phyloP scores from a whole-genome alignment of 2,329 filamentous ascomycete genomes.

The Fusarium sp. region DNA sequence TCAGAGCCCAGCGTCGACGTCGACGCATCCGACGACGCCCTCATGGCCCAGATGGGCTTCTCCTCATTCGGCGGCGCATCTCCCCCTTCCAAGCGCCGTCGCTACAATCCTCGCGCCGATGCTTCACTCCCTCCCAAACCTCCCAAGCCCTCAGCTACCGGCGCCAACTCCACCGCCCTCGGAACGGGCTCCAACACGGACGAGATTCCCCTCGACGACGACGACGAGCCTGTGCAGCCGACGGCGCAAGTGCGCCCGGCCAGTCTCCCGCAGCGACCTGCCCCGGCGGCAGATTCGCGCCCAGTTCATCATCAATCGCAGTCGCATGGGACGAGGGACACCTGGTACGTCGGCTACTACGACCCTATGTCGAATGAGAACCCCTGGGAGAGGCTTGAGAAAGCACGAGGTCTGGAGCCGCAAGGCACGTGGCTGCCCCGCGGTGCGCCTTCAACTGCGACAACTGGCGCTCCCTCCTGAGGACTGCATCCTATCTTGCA shows the following conservation, averaged over 20 bases:
- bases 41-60: constrained; percentile 79
- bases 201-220: constrained; percentile 60
- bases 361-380: constrained; percentile 77
- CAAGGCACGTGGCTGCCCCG: constrained; percentile 59
- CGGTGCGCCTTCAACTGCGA: constrained; percentile 2
- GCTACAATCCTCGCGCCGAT: constrained; percentile 69
- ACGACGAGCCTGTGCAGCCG: constrained; percentile 40
- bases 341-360: constrained; percentile 77
- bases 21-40: constrained; percentile 51
- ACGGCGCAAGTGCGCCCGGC: constrained; percentile 48
- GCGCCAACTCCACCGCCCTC: constrained; percentile 53
- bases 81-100: constrained; percentile 72
- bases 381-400: constrained; percentile 74
- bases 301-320: constrained; percentile 30
- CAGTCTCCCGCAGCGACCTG: constrained; percentile 50
- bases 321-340: constrained; percentile 36
- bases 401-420: constrained; percentile 55
- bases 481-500: background rate
- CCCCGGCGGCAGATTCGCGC: constrained; percentile 10
- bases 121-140: constrained; percentile 50
- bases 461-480: constrained; percentile 26
- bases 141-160: constrained; percentile 42
- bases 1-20: constrained; percentile 6
- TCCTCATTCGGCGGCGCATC: constrained; percentile 72
- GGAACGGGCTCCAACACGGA: constrained; percentile 53